Evolutionary conservation across 1,284 basidiomycete genomes (phyloP), one percentile per base, ranked within the genome.

Genomic region (Mycosarcoma mackinlayi): DNA sequence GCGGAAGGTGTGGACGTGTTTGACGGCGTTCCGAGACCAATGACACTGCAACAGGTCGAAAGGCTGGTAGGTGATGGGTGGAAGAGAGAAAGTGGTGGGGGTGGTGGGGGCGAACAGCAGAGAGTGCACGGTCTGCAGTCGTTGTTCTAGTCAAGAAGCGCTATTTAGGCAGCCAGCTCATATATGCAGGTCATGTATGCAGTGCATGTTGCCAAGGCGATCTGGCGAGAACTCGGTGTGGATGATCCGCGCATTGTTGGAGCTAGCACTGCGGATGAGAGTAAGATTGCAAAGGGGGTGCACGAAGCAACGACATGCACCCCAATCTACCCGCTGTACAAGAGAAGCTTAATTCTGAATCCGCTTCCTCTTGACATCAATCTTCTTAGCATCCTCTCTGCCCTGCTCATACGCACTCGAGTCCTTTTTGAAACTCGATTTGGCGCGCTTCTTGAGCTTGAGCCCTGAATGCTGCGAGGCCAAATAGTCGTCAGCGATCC

Each of bases 401-500:
- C 73, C 73, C 41, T 64, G 53, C 25, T 75, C 63, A n/a, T 50
- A 75, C 21, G 70, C 73, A 6, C 13, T 27, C 10, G 41, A 24
- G 37, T 66, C 64, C 41, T 66, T 55, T 19, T 45, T 55, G 52
- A 62, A 63, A 5, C 54, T 59, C 18, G 54, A 39, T 16, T 54
- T 61, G 19, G 53, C 55, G 13, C 68, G 34, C 38, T 66, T 71
- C n/a, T 53, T 50, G 10, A 72, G 24, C 37, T 69, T 76, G n/a
- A 73, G 33, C 1, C 39, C 59, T 6, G 53, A 41, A 37, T 73
- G 71, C 7, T 61, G 51, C 1, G 46, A 35, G 1, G 70, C 48
- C 14, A 67, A 51, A 49, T 57, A 76, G 28, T 73, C 61, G 54
- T 76, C 71, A 13, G 71, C 73, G 39, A 76, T 74, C 41, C 54